Percentiles rank a stretch among this genome's conserved stretches.
These are phyloP conservation scores for Daldinia loculata DNA, from an alignment of 495 filamentous ascomycete genomes.

Conservation along the genomic window DNA sequence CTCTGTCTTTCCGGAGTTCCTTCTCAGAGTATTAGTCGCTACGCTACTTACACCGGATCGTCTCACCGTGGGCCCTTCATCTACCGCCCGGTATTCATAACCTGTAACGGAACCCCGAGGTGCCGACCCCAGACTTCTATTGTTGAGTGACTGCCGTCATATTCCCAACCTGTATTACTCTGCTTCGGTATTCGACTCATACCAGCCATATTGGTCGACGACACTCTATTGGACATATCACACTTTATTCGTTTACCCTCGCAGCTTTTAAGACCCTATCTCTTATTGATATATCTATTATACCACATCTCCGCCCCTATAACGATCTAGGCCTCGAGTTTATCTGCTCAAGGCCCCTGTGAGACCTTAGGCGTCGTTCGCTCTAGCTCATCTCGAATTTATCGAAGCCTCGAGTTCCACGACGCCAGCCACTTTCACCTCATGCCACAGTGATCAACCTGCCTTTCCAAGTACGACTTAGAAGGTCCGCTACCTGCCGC, in stretches of 20 bases:
- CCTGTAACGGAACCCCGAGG: slow-evolving; percentile 20
- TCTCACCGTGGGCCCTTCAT: slow-evolving; percentile 1
- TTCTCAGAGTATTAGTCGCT: slow-evolving; percentile 14
- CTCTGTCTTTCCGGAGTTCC: slow-evolving; percentile 5
- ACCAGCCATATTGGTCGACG: slow-evolving; percentile 10
- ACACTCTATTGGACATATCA: slow-evolving; percentile 6
- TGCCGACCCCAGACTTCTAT: slow-evolving; percentile 9
- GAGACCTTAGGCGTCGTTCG: slow-evolving; percentile 15
- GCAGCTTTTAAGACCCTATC: slow-evolving; percentile 2
- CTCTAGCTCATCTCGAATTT: slow-evolving; percentile 9
- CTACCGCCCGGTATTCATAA: neutral
- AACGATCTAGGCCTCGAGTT: neutral
- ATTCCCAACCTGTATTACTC: slow-evolving; percentile 29
- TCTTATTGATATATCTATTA: slow-evolving; percentile 10
- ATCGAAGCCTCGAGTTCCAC: slow-evolving; percentile 21
- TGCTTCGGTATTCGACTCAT: slow-evolving; percentile 20
- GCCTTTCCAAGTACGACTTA: slow-evolving; percentile 6
- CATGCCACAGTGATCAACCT: slow-evolving; percentile 5
- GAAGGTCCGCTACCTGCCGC: slow-evolving; percentile 11
- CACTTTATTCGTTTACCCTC: slow-evolving; percentile 17
- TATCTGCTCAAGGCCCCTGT: slow-evolving; percentile 12
- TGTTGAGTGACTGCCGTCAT: slow-evolving; percentile 19
- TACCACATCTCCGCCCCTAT: slow-evolving; percentile 13
- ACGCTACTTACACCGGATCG: slow-evolving; percentile 17
- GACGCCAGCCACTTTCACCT: slow-evolving; percentile 25